phyloP scores from a whole-genome alignment of 2,329 filamentous ascomycete genomes.

The Talaromyces atroroseus region DNA sequence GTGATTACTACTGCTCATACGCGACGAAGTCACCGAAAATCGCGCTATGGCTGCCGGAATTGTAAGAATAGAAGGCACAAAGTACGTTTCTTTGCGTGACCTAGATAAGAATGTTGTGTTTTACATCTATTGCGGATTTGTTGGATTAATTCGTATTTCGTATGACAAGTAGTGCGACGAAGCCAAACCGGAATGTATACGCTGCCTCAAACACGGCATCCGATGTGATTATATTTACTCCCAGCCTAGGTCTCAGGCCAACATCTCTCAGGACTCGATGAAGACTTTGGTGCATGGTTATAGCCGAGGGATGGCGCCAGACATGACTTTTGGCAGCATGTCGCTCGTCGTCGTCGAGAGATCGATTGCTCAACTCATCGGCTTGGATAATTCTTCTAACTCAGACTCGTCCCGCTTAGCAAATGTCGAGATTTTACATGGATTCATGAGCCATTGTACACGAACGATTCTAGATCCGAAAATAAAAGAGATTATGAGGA shows the following conservation, averaged over 20 bases:
- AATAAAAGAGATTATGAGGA: constrained; percentile 9
- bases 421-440: constrained; percentile 1
- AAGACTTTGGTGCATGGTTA: neutral
- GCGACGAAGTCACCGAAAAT: constrained; percentile 13
- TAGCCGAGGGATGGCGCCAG: neutral
- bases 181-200: constrained; percentile 10
- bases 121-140: neutral
- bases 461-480: constrained; percentile 3
- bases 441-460: constrained; percentile 4
- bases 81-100: neutral
- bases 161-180: constrained; percentile 12
- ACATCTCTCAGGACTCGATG: neutral
- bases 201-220: constrained; percentile 11
- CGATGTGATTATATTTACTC: constrained; percentile 11
- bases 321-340: constrained; percentile 2
- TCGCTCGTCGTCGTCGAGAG: constrained; percentile 6
- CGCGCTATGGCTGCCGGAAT: constrained; percentile 13
- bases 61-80: constrained; percentile 14
- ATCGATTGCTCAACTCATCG: constrained; percentile 1
- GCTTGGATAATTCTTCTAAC: neutral
- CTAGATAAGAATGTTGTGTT: too few species aligned
- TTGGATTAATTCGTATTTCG: neutral
- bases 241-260: neutral
- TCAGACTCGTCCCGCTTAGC: constrained; percentile 1
- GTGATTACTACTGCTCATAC: neutral